Evolutionary conservation across 768 basidiomycete genomes (phyloP), one percentile per base, ranked within the genome.

Genomic region (Leccinum disarticulatum): DNA sequence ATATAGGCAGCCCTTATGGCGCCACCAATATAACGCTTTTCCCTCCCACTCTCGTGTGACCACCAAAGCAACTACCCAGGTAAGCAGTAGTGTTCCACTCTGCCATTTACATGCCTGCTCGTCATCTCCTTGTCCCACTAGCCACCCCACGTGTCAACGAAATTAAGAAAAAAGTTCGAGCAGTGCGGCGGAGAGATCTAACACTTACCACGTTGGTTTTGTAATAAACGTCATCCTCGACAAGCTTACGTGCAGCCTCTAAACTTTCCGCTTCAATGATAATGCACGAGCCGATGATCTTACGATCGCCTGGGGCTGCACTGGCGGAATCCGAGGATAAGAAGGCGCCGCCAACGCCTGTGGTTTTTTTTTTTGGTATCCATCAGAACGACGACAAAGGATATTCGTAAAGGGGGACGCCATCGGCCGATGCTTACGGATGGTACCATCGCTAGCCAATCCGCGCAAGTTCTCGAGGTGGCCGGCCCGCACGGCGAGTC

Each of bases 311-410:
- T 25, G 72, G 76, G 3, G 79, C 77, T n/a, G 77, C 75, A 31
- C 72, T 71, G 56, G 80, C 72, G 9, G 84, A 85, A 61, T 87
- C 84, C 0, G 86, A 80, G 11, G 79, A 82, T 57, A 86, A 68
- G 58, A 87, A 59, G 22, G 77, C 80, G 35, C 86, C 87, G 11
- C 80, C 87, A n/a, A 83, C 59, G 22, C 81, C 86, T 88, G 30
- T 58, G 47, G 43, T 13, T 36, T n/a, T 46, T 41, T 41, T 31
- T 47, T 41, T 31, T 47, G 28, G 17, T 43, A 59, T 56, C 47
- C 33, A 52, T 73, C 61, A 67, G 63, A 59, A 56, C 35, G 7
- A 17, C 2, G 13, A 43, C 30, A 35, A 28, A 35, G 33, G 33
- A 35, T 35, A 35, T 22, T 49, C 19, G 15, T 35, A 28, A 53